Conservation (phyloP, 371 early-diverging fungal genomes). For the Funneliformis caledonium region DNA sequence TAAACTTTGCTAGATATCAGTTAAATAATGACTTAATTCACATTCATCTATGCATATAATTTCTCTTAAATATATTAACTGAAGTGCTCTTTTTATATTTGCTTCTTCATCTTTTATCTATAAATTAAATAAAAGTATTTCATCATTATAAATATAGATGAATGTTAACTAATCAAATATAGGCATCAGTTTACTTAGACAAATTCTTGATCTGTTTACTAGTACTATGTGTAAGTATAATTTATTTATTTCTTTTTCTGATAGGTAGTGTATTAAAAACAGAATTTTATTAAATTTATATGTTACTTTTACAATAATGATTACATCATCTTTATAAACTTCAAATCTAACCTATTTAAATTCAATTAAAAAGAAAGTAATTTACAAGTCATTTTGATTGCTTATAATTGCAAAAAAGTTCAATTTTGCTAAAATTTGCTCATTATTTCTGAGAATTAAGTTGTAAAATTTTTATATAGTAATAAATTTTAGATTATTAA, state of each 20-base stretch:
- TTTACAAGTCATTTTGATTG: constrained; percentile 35
- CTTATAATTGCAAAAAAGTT: constrained; percentile 35
- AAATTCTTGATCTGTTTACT: constrained; percentile 32
- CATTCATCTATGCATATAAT: constrained; percentile 37
- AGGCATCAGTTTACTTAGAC: constrained; percentile 31
- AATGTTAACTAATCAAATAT: constrained; percentile 38
- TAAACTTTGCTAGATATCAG: neutral
- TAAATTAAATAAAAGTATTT: no score
- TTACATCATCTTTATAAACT: constrained; percentile 37
- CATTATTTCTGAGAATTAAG: constrained; percentile 24
- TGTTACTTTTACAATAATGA: constrained; percentile 31
- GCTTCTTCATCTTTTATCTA: no score
- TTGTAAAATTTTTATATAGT: constrained; percentile 24
- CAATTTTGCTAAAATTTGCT: constrained; percentile 19
- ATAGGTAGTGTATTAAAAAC: constrained; percentile 28
- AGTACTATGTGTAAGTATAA: constrained; percentile 31
- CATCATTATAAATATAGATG: constrained; percentile 31
- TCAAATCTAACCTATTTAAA: constrained; percentile 35
- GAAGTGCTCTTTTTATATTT: constrained; percentile 20
- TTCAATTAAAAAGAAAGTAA: constrained; percentile 33
- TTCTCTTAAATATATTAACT: constrained; percentile 37
- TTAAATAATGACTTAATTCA: constrained; percentile 27
- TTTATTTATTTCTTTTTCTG: constrained; percentile 37
- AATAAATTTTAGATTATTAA: constrained; percentile 2
- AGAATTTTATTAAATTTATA: constrained; percentile 35